Evolutionary conservation across 202 grass and related monocot species (phyloP).

Genomic region (Zoysia matrella): DNA sequence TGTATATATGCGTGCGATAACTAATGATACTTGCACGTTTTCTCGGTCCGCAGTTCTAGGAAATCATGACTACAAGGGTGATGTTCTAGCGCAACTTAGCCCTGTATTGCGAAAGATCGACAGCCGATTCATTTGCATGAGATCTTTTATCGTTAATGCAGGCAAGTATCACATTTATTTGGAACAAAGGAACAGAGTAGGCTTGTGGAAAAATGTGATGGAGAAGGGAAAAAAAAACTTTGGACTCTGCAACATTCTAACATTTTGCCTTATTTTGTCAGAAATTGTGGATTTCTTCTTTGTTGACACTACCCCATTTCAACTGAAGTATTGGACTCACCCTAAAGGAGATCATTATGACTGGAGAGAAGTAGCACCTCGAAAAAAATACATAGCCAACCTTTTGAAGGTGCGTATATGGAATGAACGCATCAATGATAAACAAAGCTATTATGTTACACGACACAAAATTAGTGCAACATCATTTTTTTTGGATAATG

Average conservation of each 20-base stretch:
- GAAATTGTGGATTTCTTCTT: slow-evolving; percentile 55
- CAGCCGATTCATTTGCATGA: slow-evolving; percentile 75
- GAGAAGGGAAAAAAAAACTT: not conserved
- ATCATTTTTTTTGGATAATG: not conserved
- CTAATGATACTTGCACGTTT: not conserved
- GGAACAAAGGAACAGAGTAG: not conserved
- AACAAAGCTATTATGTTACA: not conserved
- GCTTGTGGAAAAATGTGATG: not conserved
- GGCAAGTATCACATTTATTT: slow-evolving; percentile 28
- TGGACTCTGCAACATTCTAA: not conserved
- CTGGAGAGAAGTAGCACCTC: slow-evolving; percentile 50
- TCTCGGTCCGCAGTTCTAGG: slow-evolving; percentile 61
- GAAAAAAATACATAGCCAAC: slow-evolving; percentile 59
- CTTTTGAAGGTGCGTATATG: slow-evolving; percentile 61
- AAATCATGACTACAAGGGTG: slow-evolving; percentile 84
- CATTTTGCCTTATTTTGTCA: not conserved
- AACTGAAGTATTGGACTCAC: no score
- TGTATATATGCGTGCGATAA: not conserved
- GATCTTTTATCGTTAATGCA: slow-evolving; percentile 60
- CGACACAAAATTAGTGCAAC: not conserved
- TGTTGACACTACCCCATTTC: no score
- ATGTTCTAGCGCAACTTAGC: slow-evolving; percentile 66
- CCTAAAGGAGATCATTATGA: no score
- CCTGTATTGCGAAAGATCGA: slow-evolving; percentile 32
- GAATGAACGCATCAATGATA: not conserved